phyloP scores from a whole-genome alignment of 2,329 filamentous ascomycete species.

The Davidsoniella neocaledoniae region DNA sequence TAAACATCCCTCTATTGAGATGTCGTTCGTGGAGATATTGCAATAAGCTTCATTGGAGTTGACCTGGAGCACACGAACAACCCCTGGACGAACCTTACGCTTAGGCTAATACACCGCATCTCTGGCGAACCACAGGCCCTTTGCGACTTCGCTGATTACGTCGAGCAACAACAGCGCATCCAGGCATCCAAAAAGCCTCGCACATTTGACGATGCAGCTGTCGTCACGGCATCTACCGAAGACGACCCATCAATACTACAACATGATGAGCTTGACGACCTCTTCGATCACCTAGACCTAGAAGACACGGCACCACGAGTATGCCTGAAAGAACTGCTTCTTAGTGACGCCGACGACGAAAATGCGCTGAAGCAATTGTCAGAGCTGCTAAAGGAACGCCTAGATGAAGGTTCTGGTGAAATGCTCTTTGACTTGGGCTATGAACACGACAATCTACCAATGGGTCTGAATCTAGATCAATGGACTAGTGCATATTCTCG shows the following conservation, averaged over 20 bases:
- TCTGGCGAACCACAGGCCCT: constrained; percentile 38
- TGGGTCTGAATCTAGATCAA: constrained; percentile 56
- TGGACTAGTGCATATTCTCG: constrained; percentile 58
- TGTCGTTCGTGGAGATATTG: neutral
- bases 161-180: constrained; percentile 72
- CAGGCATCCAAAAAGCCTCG: constrained; percentile 37
- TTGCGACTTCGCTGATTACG: constrained; percentile 94
- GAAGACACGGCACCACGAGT: constrained; percentile 50
- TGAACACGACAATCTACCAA: constrained; percentile 75
- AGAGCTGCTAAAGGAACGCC: constrained; percentile 46
- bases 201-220: constrained; percentile 1
- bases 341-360: constrained; percentile 34
- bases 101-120: neutral
- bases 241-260: constrained; percentile 34
- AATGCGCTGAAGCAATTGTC: constrained; percentile 46
- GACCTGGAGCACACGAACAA: no score
- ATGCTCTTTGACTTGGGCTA: constrained; percentile 81
- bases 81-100: neutral
- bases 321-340: constrained; percentile 59
- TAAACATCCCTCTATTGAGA: neutral
- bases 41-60: neutral
- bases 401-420: constrained; percentile 77
- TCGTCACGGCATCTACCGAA: constrained; percentile 13
- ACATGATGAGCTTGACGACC: constrained; percentile 75
- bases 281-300: constrained; percentile 67